Conservation (phyloP, 2,329 filamentous ascomycete genomes). For the Botrytis squamosa region DNA sequence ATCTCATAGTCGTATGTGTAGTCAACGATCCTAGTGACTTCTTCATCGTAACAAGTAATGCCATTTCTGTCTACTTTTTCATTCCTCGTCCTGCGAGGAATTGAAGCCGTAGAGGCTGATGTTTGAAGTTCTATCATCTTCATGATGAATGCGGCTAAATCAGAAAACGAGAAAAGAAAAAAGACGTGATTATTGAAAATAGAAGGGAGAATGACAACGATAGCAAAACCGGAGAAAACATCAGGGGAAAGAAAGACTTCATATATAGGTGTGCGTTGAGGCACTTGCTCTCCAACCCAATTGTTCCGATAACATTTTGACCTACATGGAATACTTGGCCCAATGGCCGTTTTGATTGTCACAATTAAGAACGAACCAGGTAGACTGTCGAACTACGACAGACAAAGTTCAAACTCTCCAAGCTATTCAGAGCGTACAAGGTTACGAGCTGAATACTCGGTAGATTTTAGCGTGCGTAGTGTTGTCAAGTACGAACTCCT, state of each 20-base stretch:
- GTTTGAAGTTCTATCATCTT: conserved; percentile 18
- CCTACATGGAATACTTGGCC: conserved; percentile 6
- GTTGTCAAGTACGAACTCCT: conserved; percentile 3
- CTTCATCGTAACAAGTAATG: conserved; percentile 24
- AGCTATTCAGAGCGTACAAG: neutral
- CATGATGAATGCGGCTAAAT: conserved; percentile 5
- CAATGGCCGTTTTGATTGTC: conserved; percentile 2
- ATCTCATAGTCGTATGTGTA: conserved; percentile 30
- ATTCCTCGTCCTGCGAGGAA: conserved; percentile 2
- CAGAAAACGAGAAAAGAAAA: neutral
- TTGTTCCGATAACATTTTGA: neutral
- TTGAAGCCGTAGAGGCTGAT: conserved; percentile 1
- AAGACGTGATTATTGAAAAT: neutral
- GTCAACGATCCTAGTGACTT: conserved; percentile 26
- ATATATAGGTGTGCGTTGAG: conserved; percentile 1
- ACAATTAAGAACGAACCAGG: neutral
- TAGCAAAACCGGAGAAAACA: neutral
- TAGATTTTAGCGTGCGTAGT: neutral
- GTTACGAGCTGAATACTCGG: neutral
- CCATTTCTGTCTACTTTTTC: conserved; percentile 5
- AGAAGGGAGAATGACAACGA: neutral
- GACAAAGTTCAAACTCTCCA: neutral
- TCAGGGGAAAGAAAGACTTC: neutral
- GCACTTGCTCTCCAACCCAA: neutral
- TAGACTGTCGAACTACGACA: neutral